phyloP scores from a whole-genome alignment of 345 rosid species.

The Turritis glabra region DNA sequence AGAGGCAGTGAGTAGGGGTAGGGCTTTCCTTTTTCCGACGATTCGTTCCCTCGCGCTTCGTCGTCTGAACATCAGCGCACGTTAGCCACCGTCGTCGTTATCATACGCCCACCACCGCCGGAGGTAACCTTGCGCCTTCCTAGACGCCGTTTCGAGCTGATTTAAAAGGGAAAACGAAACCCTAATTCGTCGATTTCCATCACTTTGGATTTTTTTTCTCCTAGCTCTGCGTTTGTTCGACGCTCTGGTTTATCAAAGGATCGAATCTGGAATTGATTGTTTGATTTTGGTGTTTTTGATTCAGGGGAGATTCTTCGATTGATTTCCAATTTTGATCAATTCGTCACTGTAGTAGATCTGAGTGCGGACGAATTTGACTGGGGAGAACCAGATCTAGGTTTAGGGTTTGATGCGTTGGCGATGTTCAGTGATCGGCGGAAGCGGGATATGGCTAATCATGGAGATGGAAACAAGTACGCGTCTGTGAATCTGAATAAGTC shows the following conservation, averaged over 20 bases:
- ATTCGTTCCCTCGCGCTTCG: constrained; percentile 38
- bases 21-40: constrained; percentile 40
- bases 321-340: constrained; percentile 24
- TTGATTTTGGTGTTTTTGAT: constrained; percentile 14
- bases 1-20: constrained; percentile 42
- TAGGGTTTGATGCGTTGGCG: constrained; percentile 69
- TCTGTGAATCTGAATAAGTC: constrained; percentile 92
- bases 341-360: constrained; percentile 36
- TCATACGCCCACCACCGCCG: constrained; percentile 36
- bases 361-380: constrained; percentile 22
- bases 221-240: not conserved
- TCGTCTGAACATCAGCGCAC: constrained; percentile 30
- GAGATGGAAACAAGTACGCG: constrained; percentile 72
- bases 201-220: not conserved
- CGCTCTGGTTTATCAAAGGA: constrained; percentile 3
- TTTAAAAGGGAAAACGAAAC: constrained; percentile 19
- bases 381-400: constrained; percentile 33
- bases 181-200: constrained; percentile 26
- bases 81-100: constrained; percentile 24
- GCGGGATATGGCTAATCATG: constrained; percentile 87
- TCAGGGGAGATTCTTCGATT: constrained; percentile 38
- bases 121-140: constrained; percentile 29
- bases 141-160: constrained; percentile 1
- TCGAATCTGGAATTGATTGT: constrained; percentile 27
- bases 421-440: constrained; percentile 61